Evolutionary conservation across 352 stramenopile species (phyloP).

Genomic region (Pythium insidiosum): DNA sequence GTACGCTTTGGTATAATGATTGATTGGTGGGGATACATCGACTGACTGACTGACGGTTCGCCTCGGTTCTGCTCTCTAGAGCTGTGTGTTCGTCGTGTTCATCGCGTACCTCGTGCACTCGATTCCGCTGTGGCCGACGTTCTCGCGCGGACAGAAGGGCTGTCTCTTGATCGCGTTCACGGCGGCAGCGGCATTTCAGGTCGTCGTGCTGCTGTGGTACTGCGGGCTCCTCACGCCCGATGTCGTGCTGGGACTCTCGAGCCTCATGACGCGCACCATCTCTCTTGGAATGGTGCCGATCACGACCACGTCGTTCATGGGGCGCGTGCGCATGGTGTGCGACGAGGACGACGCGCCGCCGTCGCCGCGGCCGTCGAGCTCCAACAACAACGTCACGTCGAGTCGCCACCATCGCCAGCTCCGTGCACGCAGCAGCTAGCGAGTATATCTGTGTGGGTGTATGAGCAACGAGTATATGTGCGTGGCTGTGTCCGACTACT

Average conservation of each 20-base stretch:
- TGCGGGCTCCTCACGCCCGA: conserved; percentile 27
- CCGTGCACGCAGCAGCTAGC: no score
- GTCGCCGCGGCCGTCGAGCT: no score
- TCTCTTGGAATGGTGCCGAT: conserved; percentile 68
- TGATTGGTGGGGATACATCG: no score
- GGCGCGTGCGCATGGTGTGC: conserved; percentile 15
- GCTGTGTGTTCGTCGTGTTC: conserved; percentile 54
- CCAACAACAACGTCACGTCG: no score
- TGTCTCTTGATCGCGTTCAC: conserved; percentile 38
- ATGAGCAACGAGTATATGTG: no score
- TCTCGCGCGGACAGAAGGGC: conserved; percentile 43
- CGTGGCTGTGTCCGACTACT: no score
- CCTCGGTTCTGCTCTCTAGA: no score
- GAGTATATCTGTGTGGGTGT: no score
- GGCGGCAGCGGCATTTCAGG: conserved; percentile 34
- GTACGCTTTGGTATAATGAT: no score
- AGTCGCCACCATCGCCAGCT: no score
- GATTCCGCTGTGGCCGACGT: conserved; percentile 44
- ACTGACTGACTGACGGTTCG: neutral
- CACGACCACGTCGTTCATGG: conserved; percentile 59
- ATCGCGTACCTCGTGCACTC: conserved; percentile 46
- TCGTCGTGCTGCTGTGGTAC: conserved; percentile 34
- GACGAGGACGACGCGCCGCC: neutral
- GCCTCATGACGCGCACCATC: conserved; percentile 59
- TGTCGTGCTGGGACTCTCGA: conserved; percentile 48